Evolutionary conservation across 2,329 filamentous ascomycete species (phyloP), one percentile per base, ranked within the genome.

Genomic region (Talaromyces verruculosus): DNA sequence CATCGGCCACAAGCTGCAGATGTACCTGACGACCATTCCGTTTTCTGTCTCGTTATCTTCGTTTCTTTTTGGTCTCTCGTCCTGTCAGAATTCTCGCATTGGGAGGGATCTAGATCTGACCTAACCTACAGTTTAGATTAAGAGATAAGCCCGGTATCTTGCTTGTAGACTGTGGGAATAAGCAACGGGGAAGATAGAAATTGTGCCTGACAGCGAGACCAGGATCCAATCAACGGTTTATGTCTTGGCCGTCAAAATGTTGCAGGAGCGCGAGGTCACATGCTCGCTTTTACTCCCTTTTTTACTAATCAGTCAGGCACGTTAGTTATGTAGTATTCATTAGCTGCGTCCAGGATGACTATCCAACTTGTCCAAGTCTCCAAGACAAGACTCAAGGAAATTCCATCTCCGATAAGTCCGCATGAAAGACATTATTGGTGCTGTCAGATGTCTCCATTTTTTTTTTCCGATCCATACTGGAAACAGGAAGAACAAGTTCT

Each of bases 1-100:
- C 35, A 45, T 45, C 37, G 57, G 57, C 57, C 57, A 60, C 37
- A 19, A 41, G 15, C 51, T 63, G 61, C 51, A 63, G 35, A 63
- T 63, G 47, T 63, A 55, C 61, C 61, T 63, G 47, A 63, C 37
- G 25, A 35, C 35, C 19, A 53, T 25, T 25, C 25, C 25, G 25
- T 25, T 25, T 4, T 62, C 10, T 22, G 30, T 6, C 28, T 53
- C 25, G 15, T 53, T 53, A 53, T 53, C 49, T 53, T 53, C 33
- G 25, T 57, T 39, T 33, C 30, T 37, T 57, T 30, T 22, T 37
- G 17, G 19, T 17, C 11, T 25, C 7, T 25, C 8, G 33, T 39
- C 33, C 53, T 33, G 53, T 57, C 30, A 25, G 33, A 17, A 17
- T 17, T 57, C 33, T 10, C 2, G 7, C 7, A n/a, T 22, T 8